phyloP scores from a whole-genome alignment of 164 flowering plant genomes.

The Euptelea pleiosperma region DNA sequence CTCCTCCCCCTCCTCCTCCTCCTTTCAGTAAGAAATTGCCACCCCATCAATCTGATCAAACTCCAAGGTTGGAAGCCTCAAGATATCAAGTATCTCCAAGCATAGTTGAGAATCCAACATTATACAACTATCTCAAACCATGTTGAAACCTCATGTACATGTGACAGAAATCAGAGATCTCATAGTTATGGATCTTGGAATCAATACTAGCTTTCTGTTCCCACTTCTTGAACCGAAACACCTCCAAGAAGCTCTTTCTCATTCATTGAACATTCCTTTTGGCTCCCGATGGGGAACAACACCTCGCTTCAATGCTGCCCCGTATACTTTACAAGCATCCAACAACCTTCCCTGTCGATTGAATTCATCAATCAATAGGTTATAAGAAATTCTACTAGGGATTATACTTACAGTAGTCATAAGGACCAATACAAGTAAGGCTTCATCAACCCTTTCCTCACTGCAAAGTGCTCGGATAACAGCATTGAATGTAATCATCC shows the following conservation, averaged over 20 bases:
- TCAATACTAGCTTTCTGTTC: background rate
- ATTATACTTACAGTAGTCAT: slow-evolving; percentile 26
- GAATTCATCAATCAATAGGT: slow-evolving; percentile 45
- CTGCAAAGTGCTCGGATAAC: slow-evolving; percentile 53
- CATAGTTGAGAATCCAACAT: slow-evolving; percentile 3
- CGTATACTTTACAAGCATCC: slow-evolving; percentile 43
- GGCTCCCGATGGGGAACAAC: slow-evolving; percentile 35
- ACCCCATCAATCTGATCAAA: too few species aligned
- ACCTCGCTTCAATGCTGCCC: slow-evolving; percentile 53
- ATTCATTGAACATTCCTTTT: slow-evolving; percentile 3
- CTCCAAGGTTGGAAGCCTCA: too few species aligned
- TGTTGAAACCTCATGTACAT: background rate
- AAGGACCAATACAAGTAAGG: slow-evolving; percentile 39
- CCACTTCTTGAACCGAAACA: background rate
- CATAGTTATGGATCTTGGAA: background rate
- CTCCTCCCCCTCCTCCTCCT: too few species aligned
- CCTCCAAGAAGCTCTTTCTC: slow-evolving; percentile 1
- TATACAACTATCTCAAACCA: background rate
- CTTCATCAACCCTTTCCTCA: slow-evolving; percentile 45
- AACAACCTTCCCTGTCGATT: slow-evolving; percentile 32
- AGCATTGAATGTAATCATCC: slow-evolving; percentile 37
- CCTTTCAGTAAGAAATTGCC: too few species aligned
- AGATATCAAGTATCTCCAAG: slow-evolving; percentile 1
- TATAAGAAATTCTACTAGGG: slow-evolving; percentile 38
- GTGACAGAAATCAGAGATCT: background rate